These are phyloP conservation scores for Suhomyces xylopsoci DNA, from an alignment of 805 yeast genomes.

Conservation along the genomic window DNA sequence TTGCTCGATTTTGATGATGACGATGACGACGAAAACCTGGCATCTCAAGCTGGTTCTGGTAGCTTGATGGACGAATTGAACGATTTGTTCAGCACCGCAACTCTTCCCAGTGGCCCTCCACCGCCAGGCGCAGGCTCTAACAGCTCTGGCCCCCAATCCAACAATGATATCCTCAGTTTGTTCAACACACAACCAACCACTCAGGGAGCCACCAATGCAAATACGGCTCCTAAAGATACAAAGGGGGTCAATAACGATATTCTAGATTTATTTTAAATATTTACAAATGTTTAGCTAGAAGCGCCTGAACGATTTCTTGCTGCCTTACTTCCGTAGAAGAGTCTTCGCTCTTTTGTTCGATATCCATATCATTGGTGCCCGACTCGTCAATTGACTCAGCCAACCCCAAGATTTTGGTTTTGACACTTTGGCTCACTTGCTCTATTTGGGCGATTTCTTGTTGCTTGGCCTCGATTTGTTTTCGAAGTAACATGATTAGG, in stretches of 20 bases:
- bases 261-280: constrained; percentile 33
- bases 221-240: background rate
- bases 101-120: constrained; percentile 14
- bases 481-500: constrained; percentile 67
- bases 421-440: constrained; percentile 37
- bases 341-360: background rate
- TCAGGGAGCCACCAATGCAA: constrained; percentile 1
- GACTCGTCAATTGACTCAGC: constrained; percentile 5
- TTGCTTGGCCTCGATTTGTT: constrained; percentile 63
- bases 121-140: background rate
- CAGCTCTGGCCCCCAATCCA: constrained; percentile 14
- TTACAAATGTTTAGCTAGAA: constrained; percentile 3
- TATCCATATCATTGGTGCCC: background rate
- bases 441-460: constrained; percentile 49
- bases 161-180: constrained; percentile 47
- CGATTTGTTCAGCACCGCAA: constrained; percentile 57
- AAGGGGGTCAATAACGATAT: constrained; percentile 28
- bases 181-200: constrained; percentile 24
- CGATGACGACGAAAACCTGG: constrained; percentile 20
- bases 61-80: constrained; percentile 70
- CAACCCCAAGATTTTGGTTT: constrained; percentile 29
- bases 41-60: constrained; percentile 15
- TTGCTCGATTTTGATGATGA: constrained; percentile 83
- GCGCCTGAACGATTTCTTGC: constrained; percentile 3
- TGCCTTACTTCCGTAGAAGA: background rate